phyloP scores from a whole-genome alignment of 2,329 filamentous ascomycete species.

The Penicillium sp. region DNA sequence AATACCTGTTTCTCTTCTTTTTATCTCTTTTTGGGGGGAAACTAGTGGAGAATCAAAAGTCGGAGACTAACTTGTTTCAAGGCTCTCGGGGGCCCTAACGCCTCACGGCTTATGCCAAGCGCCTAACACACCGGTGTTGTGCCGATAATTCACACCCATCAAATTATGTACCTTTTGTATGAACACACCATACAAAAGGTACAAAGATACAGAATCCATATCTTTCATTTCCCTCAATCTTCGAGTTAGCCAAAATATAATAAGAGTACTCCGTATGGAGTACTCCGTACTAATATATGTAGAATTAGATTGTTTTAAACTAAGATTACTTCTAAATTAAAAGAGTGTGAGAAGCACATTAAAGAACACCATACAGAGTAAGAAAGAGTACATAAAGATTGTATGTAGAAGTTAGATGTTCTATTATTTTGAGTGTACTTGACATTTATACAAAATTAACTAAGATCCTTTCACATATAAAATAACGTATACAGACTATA shows the following conservation, averaged over 20 bases:
- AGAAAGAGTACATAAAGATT: no score
- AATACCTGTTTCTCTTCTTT: no score
- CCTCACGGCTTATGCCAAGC: neutral
- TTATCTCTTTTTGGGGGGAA: neutral
- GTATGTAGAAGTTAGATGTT: no score
- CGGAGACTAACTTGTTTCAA: neutral
- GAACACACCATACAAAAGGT: neutral
- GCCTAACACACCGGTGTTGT: neutral
- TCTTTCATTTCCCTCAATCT: neutral
- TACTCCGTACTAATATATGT: no score
- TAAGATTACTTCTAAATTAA: no score
- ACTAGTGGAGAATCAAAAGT: neutral
- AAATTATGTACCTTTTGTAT: neutral
- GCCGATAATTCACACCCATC: neutral
- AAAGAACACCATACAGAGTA: no score
- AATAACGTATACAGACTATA: no score
- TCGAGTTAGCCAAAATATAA: neutral
- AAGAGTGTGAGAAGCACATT: no score
- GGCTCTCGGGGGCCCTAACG: neutral
- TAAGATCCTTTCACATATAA: no score
- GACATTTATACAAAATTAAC: no score
- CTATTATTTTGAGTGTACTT: no score
- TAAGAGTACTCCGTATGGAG: neutral
- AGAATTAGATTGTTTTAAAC: no score
- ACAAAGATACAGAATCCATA: neutral